Evolutionary conservation across 768 basidiomycete genomes (phyloP), one percentile per base, ranked within the genome.

Genomic region (Tephrocybe sp.): DNA sequence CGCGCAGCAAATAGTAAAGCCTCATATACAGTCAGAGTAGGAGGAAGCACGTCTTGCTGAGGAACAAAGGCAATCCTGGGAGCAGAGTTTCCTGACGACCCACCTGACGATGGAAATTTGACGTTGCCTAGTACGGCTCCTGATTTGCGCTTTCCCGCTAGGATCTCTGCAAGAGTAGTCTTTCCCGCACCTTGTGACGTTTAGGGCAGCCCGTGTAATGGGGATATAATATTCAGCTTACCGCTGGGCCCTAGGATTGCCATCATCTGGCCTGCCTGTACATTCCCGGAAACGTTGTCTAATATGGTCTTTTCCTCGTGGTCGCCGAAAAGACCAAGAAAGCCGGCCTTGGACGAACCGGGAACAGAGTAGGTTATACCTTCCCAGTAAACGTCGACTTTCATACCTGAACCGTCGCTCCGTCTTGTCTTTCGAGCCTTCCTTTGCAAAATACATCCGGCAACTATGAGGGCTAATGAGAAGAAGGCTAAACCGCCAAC

Each of bases 211-310:
- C 5, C 11, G 2, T 5, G 3, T 18, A 38, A 26, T 12, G 11
- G 40, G 12, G 7, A 6, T 47, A 4, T 36, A 5, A 21, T n/a
- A 23, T 44, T n/a, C 10, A 15, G 70, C 69, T 55, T 61, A 75
- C 93, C 94, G 58, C 88, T 90, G 0, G 95, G 93, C 0, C 95
- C 95, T 3, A 98, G 78, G 49, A 97, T 83, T n/a, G 90, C 90
- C 79, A 93, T 85, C 74, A 97, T 84, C 54, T 89, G 81, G 9
- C 95, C 93, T 0, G 91, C 82, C 2, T 73, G 69, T n/a, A 96
- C 81, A 9, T 68, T 66, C 0, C 94, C 95, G 42, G 70, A 81
- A 25, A 93, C 76, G 34, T 72, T 71, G 61, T 91, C 84, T 34
- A 98, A 71, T 14, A 97, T 76, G 32, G 80, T 73, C 60, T 86